Percentiles rank a stretch among this genome's conserved stretches.
Conservation (phyloP, 169 alveolate species). For the Cryptosporidium tyzzeri region DNA sequence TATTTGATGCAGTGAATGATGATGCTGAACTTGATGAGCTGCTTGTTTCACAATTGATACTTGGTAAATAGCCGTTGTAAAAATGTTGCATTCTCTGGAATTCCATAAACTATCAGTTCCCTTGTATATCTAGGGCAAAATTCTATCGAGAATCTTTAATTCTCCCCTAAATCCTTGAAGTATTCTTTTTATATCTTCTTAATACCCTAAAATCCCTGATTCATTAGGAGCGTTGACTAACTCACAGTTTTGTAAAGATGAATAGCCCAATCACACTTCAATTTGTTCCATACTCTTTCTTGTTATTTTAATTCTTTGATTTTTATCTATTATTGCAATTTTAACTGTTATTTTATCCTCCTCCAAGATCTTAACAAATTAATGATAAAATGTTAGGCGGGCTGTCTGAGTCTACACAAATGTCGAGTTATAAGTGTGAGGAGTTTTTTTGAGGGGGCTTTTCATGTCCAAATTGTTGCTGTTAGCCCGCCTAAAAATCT, state of each 20-base stretch:
- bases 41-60: not conserved
- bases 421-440: slow-evolving; percentile 58
- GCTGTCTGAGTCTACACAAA: slow-evolving; percentile 74
- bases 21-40: not conserved
- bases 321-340: not conserved
- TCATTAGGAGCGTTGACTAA: not conserved
- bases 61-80: slow-evolving; percentile 14
- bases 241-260: slow-evolving; percentile 14
- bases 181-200: not conserved
- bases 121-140: not conserved
- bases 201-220: not conserved
- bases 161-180: slow-evolving; percentile 1
- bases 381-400: slow-evolving; percentile 50
- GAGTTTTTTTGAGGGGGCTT: slow-evolving; percentile 3
- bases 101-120: not conserved
- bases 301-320: not conserved
- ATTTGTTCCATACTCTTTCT: not conserved
- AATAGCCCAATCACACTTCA: not conserved
- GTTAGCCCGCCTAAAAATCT: slow-evolving; percentile 18
- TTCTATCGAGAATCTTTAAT: not conserved
- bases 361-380: slow-evolving; percentile 51
- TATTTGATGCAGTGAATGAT: not conserved
- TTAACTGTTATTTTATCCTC: not conserved
- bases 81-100: not conserved
- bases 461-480: not conserved